Conservation (phyloP, 2,329 filamentous ascomycete genomes). For the Colletotrichum euphorbiae region DNA sequence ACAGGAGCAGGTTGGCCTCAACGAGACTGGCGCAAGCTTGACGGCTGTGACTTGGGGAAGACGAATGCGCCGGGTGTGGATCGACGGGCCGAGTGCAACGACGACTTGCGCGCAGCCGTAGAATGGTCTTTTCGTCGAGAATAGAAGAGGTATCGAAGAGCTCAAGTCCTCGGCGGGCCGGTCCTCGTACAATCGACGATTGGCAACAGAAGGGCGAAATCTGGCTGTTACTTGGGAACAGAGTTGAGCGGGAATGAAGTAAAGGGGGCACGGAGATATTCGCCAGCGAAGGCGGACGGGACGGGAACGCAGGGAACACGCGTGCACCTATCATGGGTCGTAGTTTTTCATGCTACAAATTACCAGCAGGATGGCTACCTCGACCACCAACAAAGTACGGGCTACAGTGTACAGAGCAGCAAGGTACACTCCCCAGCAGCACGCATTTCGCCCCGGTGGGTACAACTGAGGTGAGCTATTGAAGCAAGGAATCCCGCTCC, state of each 20-base stretch:
- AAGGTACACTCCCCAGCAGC: not conserved
- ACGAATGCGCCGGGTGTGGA: slow-evolving; percentile 19
- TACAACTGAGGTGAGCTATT: not conserved
- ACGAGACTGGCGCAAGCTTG: not conserved
- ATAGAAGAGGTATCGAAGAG: not conserved
- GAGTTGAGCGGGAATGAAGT: slow-evolving; percentile 1
- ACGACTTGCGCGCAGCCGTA: not conserved
- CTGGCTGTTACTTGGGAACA: slow-evolving; percentile 5
- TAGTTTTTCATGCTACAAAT: slow-evolving; percentile 25
- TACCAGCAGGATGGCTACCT: not conserved
- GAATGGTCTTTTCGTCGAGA: not conserved
- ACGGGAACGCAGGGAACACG: slow-evolving; percentile 38
- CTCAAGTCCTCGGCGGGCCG: slow-evolving; percentile 12
- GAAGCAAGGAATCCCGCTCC: not conserved
- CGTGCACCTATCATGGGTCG: slow-evolving; percentile 36
- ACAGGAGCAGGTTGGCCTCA: slow-evolving; percentile 42
- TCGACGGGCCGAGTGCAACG: not conserved
- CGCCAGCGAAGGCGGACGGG: slow-evolving; percentile 16
- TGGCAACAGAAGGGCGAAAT: slow-evolving; percentile 8
- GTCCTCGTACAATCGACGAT: not conserved
- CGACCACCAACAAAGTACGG: not conserved
- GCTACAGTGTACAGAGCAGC: not conserved
- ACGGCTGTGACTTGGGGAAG: not conserved
- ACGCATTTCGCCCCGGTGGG: no score
- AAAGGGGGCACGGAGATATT: slow-evolving; percentile 29